Conservation (phyloP, 2,329 filamentous ascomycete genomes). For the Cytospora leucostoma region DNA sequence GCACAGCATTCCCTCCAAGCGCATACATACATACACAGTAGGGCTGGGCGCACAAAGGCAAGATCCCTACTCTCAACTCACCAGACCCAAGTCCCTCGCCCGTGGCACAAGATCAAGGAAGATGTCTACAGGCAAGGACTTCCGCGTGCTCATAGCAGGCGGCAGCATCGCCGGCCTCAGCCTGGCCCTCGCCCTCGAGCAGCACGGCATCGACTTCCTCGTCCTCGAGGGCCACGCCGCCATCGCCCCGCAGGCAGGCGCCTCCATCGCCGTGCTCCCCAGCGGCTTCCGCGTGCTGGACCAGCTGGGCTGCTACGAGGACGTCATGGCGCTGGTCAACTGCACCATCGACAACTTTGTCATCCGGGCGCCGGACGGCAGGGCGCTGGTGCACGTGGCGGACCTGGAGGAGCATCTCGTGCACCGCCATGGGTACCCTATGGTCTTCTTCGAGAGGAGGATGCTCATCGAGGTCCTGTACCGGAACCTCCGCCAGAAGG, state of each 20-base stretch:
- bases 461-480: constrained; percentile 39
- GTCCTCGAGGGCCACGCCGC: constrained; percentile 47
- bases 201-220: constrained; percentile 48
- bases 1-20: too few relatives aligned
- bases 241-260: constrained; percentile 49
- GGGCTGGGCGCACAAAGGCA: not conserved
- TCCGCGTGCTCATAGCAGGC: constrained; percentile 48
- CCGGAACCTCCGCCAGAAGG: constrained; percentile 38
- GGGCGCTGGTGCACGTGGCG: not conserved
- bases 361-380: constrained; percentile 11
- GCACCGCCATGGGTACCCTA: constrained; percentile 36
- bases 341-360: constrained; percentile 15
- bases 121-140: not conserved
- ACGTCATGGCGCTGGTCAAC: constrained; percentile 13
- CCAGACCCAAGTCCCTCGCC: not conserved
- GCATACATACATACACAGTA: not conserved
- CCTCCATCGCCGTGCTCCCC: constrained; percentile 48
- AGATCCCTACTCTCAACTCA: not conserved
- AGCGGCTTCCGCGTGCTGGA: constrained; percentile 49
- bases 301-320: constrained; percentile 46
- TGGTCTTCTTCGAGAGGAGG: constrained; percentile 41
- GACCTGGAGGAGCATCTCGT: constrained; percentile 15
- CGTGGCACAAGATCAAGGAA: not conserved
- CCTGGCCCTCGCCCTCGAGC: constrained; percentile 46
- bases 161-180: constrained; percentile 50